Evolutionary conservation across 2,329 filamentous ascomycete genomes (phyloP), one percentile per base, ranked within the genome.

Genomic region (Colletotrichum abscissum): DNA sequence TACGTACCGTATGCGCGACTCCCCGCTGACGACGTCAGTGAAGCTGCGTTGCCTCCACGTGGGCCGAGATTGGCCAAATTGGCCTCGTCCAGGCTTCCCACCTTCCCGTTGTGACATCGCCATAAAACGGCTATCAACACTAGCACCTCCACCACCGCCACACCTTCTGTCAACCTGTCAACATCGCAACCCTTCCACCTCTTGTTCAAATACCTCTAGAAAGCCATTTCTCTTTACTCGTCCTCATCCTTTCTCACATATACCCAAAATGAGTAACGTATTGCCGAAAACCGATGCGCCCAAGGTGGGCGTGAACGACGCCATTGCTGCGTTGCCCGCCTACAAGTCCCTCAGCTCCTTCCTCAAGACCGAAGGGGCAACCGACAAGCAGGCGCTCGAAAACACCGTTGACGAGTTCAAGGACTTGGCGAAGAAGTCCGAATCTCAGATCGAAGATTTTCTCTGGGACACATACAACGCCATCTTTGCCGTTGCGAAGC

Each of bases 401-500:
- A 63, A 69, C 11, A 68, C 69, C n/a, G 72, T 78, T 9, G 59
- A 73, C 14, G 38, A 57, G 1, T 66, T 77, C 64, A 75, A 56
- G 14, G 26, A 73, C 9, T 52, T 67, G 4, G 74, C 70, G 28
- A 58, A 60, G 12, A 46, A 68, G 6, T 16, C 69, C 49, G 69
- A 75, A 9, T 33, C 67, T 1, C n/a, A 67, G 1, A 28, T 75
- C 12, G 75, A 62, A 1, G 74, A 77, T 35, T 74, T 75, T 11
- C 58, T 80, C n/a, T 78, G 75, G 75, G 57, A 76, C 1, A 46
- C 72, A 5, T 80, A 75, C 72, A 68, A 74, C 7, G 65, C 62
- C 28, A 24, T 81, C 28, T 76, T 81, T 16, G 69, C 77, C 8
- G 59, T 77, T 2, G 78, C 74, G n/a, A 76, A 65, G 9, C 35